Conservation (phyloP, 139 green algal genomes). For the Micractinium sp. region DNA sequence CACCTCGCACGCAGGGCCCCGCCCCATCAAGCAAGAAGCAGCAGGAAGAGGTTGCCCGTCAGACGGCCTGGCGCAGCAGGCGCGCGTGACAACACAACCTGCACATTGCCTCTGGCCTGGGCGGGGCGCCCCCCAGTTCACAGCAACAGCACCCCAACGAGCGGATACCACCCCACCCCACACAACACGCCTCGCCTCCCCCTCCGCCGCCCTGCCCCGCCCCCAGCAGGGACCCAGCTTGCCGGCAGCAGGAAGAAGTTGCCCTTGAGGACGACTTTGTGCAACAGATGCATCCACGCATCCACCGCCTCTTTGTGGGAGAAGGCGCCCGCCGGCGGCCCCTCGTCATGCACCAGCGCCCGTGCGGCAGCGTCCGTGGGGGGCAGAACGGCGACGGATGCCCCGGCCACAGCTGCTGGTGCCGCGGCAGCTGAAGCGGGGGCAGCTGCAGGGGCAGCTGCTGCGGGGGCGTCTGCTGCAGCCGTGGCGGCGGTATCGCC, state of each 20-base stretch:
- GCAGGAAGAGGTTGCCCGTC: too few species aligned
- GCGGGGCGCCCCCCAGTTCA: too few species aligned
- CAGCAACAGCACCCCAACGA: too few species aligned
- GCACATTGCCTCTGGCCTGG: too few species aligned
- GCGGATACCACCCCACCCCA: too few species aligned
- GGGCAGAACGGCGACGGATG: too few species aligned
- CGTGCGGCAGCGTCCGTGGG: background rate
- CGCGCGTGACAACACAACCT: too few species aligned
- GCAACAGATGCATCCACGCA: slow-evolving; percentile 12
- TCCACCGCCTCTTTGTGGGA: slow-evolving; percentile 2
- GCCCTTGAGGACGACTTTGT: background rate
- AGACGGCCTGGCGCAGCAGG: too few species aligned
- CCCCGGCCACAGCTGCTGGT: too few species aligned
- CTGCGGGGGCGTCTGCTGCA: background rate
- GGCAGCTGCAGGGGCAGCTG: background rate
- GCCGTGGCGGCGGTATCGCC: too few species aligned
- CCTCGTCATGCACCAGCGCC: background rate
- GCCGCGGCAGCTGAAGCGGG: background rate
- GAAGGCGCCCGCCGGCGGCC: background rate
- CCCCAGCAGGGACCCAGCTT: background rate
- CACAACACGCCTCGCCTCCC: background rate
- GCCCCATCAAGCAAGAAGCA: too few species aligned
- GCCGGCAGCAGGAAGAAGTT: slow-evolving; percentile 31
- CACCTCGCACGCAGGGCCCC: too few species aligned
- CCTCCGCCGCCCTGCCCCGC: background rate